Evolutionary conservation across 805 yeast species (phyloP), one percentile per base, ranked within the genome.

Genomic region (Teunomyces barrocoloradensis): DNA sequence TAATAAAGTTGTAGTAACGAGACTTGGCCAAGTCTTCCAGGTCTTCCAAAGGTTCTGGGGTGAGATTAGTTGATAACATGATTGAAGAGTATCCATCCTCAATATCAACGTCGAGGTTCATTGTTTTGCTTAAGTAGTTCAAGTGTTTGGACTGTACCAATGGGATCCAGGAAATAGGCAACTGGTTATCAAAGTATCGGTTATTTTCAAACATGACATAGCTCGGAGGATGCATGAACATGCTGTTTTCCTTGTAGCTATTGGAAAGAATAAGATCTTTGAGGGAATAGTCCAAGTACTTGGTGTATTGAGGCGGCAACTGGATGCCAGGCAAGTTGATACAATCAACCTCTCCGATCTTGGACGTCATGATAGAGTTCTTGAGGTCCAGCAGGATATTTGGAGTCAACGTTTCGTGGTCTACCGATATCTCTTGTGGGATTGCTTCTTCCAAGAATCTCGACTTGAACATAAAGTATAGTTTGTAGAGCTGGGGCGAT

Each of bases 121-220:
- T 56, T 2, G 54, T 47, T 2, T 57, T 53, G 27, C 58, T 62
- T 23, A 71, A 49, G 25, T 50, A 51, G 11, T 49, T 53, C 28
- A 67, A 52, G 43, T 55, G 54, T 15, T 59, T 54, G 12, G 53
- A 59, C 4, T 67, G 58, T 9, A 66, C 57, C n/a, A 73, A 50
- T 6, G 77, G 74, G 2, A 61, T 56, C 77, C 78, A 72, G 15
- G 68, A 63, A 46, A 65, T 53, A 1, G 77, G 77, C 32, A 72
- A 59, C 0, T 66, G 59, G 45, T 67, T 65, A 18, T 63, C 56
- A 37, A 65, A 68, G 30, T 51, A 51, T 4, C 55, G 52, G 15
- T 50, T 58, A 20, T 51, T 48, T 6, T 56, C 61, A 20, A 61
- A 54, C 52, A 51, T 50, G 3, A 69, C 50, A 45, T 66, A 61